Conservation (phyloP, 495 filamentous ascomycete species). For the Penicillium antarcticum region DNA sequence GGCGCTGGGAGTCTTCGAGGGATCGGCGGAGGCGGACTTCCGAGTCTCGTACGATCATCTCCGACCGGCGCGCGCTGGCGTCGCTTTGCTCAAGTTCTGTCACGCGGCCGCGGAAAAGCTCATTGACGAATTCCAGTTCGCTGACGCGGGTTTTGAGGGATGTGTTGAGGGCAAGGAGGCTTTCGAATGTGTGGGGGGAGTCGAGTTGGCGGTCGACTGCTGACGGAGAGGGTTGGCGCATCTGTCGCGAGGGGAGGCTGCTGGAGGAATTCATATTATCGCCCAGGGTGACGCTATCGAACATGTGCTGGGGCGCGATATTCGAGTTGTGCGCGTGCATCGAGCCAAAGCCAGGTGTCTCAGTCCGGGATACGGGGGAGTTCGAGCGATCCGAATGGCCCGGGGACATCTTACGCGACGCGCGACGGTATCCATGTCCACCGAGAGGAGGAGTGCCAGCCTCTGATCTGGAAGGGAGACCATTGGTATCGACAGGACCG, state of each 20-base stretch:
- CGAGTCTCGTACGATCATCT: constrained; percentile 53
- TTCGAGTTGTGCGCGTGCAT: constrained; percentile 64
- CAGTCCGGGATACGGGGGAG: constrained; percentile 83
- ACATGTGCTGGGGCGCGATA: constrained; percentile 73
- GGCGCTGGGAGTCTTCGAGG: constrained; percentile 69
- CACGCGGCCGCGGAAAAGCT: constrained; percentile 85
- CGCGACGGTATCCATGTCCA: constrained; percentile 56
- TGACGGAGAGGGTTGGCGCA: constrained; percentile 68
- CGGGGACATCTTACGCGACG: constrained; percentile 68
- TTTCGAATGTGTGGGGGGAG: constrained; percentile 75
- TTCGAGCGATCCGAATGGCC: constrained; percentile 75
- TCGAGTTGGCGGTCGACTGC: constrained; percentile 73
- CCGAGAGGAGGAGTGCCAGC: constrained; percentile 50
- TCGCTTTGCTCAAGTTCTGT: constrained; percentile 82
- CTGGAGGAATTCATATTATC: constrained; percentile 62
- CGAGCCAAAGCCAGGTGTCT: constrained; percentile 69
- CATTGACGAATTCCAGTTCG: constrained; percentile 95
- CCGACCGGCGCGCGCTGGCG: constrained; percentile 57
- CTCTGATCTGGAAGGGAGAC: constrained; percentile 56
- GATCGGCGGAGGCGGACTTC: constrained; percentile 62
- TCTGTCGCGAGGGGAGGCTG: constrained; percentile 46
- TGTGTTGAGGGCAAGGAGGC: constrained; percentile 71
- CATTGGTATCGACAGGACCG: constrained; percentile 52
- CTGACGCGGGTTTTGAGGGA: constrained; percentile 84
- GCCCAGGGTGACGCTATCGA: constrained; percentile 69